Conservation (phyloP, 164 flowering plant species). For the Vitis cinerea region DNA sequence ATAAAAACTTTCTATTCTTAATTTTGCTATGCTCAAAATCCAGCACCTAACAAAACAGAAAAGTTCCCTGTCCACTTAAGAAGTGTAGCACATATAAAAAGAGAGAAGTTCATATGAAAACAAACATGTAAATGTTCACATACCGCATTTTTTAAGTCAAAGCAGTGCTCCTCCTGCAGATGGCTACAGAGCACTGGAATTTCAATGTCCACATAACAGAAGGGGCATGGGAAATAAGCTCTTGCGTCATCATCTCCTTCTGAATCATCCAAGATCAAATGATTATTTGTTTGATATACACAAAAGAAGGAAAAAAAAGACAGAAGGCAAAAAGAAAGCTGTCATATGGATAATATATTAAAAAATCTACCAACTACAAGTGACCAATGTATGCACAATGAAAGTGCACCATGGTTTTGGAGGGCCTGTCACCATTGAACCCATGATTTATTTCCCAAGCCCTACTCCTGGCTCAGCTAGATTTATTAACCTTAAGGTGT, state of each 20-base stretch:
- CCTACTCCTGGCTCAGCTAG: too few relatives aligned
- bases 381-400: too few relatives aligned
- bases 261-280: constrained; percentile 35
- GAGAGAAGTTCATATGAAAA: neutral
- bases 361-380: neutral
- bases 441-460: too few relatives aligned
- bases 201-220: constrained; percentile 81
- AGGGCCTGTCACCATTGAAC: neutral
- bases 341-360: neutral
- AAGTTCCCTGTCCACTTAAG: too few relatives aligned
- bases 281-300: constrained; percentile 34
- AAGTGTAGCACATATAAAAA: neutral
- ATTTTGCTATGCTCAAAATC: too few relatives aligned
- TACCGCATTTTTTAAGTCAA: constrained; percentile 76
- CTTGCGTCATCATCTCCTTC: constrained; percentile 63
- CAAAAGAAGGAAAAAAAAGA: neutral
- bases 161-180: constrained; percentile 87
- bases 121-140: constrained; percentile 2
- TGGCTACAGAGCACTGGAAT: constrained; percentile 53
- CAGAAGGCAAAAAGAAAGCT: too few relatives aligned
- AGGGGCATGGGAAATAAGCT: constrained; percentile 77
- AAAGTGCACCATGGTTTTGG: neutral
- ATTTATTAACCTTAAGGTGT: too few relatives aligned
- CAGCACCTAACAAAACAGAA: too few relatives aligned
- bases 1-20: neutral